These are phyloP conservation scores for Puccinia triticina DNA, from an alignment of 1,284 basidiomycete genomes.

Conservation along the genomic window DNA sequence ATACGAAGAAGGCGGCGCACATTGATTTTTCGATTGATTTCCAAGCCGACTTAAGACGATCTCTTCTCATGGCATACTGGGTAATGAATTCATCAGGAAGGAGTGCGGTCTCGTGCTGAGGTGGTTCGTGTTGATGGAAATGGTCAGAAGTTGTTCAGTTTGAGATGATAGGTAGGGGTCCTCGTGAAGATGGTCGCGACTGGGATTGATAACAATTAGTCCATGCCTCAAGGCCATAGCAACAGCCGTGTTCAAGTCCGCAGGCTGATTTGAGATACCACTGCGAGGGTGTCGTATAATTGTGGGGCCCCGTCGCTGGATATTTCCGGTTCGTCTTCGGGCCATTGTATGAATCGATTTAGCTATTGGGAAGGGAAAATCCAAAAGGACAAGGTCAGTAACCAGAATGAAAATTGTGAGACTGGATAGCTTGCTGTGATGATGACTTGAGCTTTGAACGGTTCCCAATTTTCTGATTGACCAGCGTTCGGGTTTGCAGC, in stretches of 20 bases:
- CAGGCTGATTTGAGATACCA: neutral
- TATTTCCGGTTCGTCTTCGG: too few relatives aligned
- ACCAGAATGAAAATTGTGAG: too few relatives aligned
- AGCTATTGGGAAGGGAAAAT: too few relatives aligned
- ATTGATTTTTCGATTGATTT: constrained; percentile 1
- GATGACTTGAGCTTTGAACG: too few relatives aligned
- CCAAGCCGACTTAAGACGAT: neutral
- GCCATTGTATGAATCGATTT: too few relatives aligned
- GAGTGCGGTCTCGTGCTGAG: neutral
- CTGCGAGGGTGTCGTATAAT: neutral
- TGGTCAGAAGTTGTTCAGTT: neutral
- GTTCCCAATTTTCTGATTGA: too few relatives aligned
- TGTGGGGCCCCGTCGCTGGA: too few relatives aligned
- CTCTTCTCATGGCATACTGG: neutral
- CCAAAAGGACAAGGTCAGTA: too few relatives aligned
- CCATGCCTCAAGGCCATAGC: constrained; percentile 5
- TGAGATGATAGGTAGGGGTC: neutral
- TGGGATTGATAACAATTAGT: neutral
- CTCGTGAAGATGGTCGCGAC: neutral
- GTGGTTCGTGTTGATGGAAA: neutral
- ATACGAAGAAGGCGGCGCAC: neutral
- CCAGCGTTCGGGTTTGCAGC: too few relatives aligned
- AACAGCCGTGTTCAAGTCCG: neutral
- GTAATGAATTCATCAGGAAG: neutral
- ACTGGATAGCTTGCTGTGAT: too few relatives aligned